phyloP scores from a whole-genome alignment of 331 rosid species.

The Arachis monticola region DNA sequence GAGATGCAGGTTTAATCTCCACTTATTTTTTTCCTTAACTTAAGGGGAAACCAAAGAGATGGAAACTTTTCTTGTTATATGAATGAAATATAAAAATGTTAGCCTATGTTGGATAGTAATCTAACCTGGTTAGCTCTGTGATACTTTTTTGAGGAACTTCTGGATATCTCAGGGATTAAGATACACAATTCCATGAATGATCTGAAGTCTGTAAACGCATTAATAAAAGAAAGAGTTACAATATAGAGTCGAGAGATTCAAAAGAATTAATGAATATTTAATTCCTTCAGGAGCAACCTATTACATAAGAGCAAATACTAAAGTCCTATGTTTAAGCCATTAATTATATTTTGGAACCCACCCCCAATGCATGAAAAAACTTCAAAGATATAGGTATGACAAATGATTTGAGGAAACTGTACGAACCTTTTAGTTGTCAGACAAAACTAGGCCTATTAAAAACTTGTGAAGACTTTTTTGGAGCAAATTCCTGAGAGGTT shows the following conservation, averaged over 20 bases:
- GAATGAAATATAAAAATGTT: not conserved
- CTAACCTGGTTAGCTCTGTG: conserved; percentile 57
- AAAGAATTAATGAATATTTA: conserved; percentile 4
- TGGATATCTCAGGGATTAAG: conserved; percentile 75
- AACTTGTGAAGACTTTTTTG: not conserved
- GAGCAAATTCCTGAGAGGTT: conserved; percentile 8
- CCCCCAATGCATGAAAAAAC: conserved; percentile 7
- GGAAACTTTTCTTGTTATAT: too few species aligned
- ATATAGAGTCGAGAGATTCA: conserved; percentile 10
- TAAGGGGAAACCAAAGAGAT: too few species aligned
- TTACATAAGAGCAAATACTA: conserved; percentile 1
- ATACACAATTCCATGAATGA: conserved; percentile 95
- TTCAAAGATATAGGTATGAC: conserved; percentile 8
- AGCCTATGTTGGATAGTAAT: conserved; percentile 23
- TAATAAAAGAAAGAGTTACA: conserved; percentile 27
- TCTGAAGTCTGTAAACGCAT: conserved; percentile 74
- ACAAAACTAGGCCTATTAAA: conserved; percentile 1
- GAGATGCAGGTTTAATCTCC: not conserved
- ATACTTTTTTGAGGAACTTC: conserved; percentile 61
- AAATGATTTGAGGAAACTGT: conserved; percentile 4
- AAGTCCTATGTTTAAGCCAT: conserved; percentile 21
- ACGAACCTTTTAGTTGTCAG: not conserved
- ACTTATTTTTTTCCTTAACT: not conserved
- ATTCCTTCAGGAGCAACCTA: conserved; percentile 13
- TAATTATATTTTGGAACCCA: conserved; percentile 25